These are phyloP conservation scores for Ceratocystis colombiana DNA, from an alignment of 2,329 filamentous ascomycete genomes.

Conservation along the genomic window DNA sequence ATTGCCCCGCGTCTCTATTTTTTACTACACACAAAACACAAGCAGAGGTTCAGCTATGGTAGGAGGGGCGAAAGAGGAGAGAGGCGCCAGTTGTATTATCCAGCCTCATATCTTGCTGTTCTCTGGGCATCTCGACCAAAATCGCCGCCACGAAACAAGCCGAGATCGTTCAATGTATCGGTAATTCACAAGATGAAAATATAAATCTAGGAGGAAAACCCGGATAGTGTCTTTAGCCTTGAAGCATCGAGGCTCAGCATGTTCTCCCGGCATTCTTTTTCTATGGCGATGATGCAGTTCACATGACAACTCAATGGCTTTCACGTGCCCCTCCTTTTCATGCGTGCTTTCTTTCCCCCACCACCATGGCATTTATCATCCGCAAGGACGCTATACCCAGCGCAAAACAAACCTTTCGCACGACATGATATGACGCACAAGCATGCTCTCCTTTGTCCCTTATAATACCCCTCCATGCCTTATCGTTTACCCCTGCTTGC, in stretches of 20 bases:
- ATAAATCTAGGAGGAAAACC: neutral
- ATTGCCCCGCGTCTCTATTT: conserved; percentile 27
- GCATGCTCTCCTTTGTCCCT: neutral
- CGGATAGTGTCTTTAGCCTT: neutral
- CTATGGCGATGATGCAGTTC: no score
- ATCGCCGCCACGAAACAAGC: neutral
- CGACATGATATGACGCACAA: conserved; percentile 14
- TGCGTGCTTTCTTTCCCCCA: neutral
- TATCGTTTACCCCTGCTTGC: neutral
- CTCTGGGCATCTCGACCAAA: neutral
- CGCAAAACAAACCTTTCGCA: neutral
- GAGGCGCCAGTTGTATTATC: neutral
- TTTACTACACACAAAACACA: neutral
- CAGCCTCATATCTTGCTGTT: neutral
- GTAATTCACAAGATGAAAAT: neutral
- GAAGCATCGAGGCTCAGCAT: no score
- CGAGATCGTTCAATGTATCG: neutral
- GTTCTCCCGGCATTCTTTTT: no score
- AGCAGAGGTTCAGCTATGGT: neutral
- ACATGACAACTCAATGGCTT: neutral
- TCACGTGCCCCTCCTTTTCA: neutral
- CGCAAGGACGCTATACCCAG: neutral
- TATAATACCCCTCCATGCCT: conserved; percentile 8
- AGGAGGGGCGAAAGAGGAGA: neutral
- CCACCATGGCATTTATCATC: neutral